Evolutionary conservation across 1,139 yeast species (phyloP).

Genomic region (Maudiozyma humilis): DNA sequence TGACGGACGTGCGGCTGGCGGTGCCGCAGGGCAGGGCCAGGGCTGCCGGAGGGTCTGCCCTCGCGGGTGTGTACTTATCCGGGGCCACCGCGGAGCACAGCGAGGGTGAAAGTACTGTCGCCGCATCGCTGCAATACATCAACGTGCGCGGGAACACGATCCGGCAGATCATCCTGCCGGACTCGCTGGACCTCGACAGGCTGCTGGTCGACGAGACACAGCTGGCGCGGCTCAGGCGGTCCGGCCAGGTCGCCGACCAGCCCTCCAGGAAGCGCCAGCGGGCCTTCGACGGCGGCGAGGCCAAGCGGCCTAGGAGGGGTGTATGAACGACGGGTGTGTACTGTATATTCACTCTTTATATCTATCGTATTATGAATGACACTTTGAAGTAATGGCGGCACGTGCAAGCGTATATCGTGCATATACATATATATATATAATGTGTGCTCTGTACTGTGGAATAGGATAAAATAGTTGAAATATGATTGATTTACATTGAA

Average conservation of each 20-base stretch:
- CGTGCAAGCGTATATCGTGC: not conserved
- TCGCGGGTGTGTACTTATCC: conserved; percentile 24
- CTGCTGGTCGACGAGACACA: conserved; percentile 50
- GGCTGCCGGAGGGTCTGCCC: conserved; percentile 14
- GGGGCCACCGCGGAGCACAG: conserved; percentile 32
- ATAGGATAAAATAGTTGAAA: too few species aligned
- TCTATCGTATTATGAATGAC: not conserved
- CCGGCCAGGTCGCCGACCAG: conserved; percentile 24
- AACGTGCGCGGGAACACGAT: conserved; percentile 87
- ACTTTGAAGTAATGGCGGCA: not conserved
- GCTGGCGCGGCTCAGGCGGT: conserved; percentile 22
- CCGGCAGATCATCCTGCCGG: conserved; percentile 79
- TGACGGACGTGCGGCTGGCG: conserved; percentile 59
- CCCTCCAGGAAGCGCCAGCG: conserved; percentile 29
- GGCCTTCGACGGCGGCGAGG: conserved; percentile 18
- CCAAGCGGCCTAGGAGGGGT: conserved; percentile 32
- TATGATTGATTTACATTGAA: too few species aligned
- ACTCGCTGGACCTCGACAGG: conserved; percentile 73
- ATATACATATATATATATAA: not conserved
- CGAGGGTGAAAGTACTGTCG: conserved; percentile 36
- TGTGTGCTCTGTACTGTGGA: too few species aligned
- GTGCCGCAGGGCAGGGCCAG: conserved; percentile 15
- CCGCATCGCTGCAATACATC: conserved; percentile 65
- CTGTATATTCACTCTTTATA: not conserved
- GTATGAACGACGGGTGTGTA: conserved; percentile 11